Percentiles rank a stretch among this genome's conserved stretches.
Evolutionary conservation across 2,329 filamentous ascomycete species (phyloP).

Genomic region (Trichoderma sp.): DNA sequence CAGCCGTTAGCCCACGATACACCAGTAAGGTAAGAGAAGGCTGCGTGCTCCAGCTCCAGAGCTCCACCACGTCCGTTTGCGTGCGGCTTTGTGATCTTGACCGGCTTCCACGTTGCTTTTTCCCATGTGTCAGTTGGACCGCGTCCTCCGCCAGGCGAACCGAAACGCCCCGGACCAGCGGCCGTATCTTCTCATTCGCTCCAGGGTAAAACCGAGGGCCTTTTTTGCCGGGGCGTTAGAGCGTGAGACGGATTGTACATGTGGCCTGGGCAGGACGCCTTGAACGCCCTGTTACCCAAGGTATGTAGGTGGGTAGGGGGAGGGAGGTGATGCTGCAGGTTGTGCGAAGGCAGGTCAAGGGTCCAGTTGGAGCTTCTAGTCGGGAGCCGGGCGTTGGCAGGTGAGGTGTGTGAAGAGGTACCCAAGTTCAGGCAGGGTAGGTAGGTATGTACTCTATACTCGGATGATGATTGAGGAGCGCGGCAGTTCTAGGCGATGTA

Average conservation of each 20-base stretch:
- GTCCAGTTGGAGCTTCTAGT: too few species aligned
- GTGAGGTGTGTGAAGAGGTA: too few species aligned
- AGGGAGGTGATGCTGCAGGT: constrained; percentile 1
- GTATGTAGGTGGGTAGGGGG: background rate
- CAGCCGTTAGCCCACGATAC: background rate
- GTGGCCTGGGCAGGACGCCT: background rate
- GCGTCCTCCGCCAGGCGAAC: constrained; percentile 2
- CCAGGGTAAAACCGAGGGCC: background rate
- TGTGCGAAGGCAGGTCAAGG: too few species aligned
- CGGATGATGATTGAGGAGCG: background rate
- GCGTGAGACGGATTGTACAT: background rate
- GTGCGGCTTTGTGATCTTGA: background rate
- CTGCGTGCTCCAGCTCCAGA: constrained; percentile 9
- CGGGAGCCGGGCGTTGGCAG: too few species aligned
- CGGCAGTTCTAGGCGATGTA: too few species aligned
- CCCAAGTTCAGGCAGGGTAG: background rate
- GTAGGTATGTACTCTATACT: background rate
- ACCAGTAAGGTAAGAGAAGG: background rate
- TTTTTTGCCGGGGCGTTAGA: constrained; percentile 8
- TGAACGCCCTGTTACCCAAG: background rate
- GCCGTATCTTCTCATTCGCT: background rate
- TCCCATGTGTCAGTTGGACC: background rate
- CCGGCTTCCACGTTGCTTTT: background rate
- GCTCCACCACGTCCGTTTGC: background rate
- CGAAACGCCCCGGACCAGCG: constrained; percentile 3